A percentile compares a stretch with the other conserved stretches of the same genome.
Evolutionary conservation across 306 rosid species (phyloP).

Genomic region (Vigna reflexopilosa): DNA sequence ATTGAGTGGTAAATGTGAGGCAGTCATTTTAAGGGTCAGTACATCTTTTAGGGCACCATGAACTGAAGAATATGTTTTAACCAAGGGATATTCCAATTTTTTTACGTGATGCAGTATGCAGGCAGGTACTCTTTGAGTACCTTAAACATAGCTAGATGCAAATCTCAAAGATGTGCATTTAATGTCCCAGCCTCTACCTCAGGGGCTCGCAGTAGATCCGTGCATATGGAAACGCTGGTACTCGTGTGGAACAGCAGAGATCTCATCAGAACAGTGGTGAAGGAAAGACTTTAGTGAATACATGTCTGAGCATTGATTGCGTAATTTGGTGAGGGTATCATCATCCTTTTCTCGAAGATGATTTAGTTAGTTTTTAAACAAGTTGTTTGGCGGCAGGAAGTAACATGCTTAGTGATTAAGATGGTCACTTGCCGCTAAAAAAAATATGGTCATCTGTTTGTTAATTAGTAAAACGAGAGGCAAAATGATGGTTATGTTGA

Average conservation of each 20-base stretch:
- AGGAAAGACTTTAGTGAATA: conserved; percentile 62
- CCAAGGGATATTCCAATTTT: conserved; percentile 38
- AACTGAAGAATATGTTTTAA: conserved; percentile 4
- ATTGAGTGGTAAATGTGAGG: conserved; percentile 8
- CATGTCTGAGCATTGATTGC: background rate
- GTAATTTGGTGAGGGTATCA: background rate
- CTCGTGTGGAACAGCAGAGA: conserved; percentile 66
- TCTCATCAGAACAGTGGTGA: conserved; percentile 61
- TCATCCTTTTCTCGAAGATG: background rate
- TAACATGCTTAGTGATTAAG: background rate
- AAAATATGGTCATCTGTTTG: background rate
- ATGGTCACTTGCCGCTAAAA: background rate
- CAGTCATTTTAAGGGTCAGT: background rate
- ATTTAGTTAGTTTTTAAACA: background rate
- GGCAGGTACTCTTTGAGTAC: conserved; percentile 54
- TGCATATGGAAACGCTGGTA: conserved; percentile 74
- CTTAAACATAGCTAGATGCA: conserved; percentile 78
- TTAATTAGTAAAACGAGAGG: background rate
- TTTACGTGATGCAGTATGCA: conserved; percentile 47
- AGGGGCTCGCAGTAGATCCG: conserved; percentile 46
- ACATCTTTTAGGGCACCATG: conserved; percentile 16
- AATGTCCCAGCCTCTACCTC: conserved; percentile 39
- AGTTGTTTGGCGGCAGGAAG: background rate
- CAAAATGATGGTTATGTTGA: background rate
- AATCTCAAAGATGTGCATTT: conserved; percentile 48